Base-by-base conservation (phyloP, 345 rosid genomes). In the Eutrema yunnanense region DNA sequence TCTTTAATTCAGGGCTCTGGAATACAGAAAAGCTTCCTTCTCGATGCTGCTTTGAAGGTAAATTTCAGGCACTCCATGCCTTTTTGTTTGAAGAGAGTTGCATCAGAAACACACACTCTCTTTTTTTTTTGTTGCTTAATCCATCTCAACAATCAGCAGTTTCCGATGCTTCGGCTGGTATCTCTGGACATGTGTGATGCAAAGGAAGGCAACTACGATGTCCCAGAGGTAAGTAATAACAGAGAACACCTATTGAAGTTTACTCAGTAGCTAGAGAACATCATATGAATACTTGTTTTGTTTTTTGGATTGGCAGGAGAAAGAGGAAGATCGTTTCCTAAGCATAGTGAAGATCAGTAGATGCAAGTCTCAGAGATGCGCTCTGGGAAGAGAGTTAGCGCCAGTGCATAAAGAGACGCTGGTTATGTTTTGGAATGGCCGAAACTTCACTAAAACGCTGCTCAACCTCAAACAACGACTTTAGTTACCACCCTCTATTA, bases 101-200 rank as follows among this genome's bases (percentile, higher is more conserved):
- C 27, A 55, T 12, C 14, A 55, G 58, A 53, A 22, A 22, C 26
- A 22, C 26, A 22, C 26, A 22, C 26, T 22, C 2, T 22, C 0
- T 22, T 22, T 48, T 8, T 8, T 26, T 48, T 43, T 30, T 4
- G 5, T 42, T 59, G 34, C 64, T 62, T 58, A 13, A 38, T 26
- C 46, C 13, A 19, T 44, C 14, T 55, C 3, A 62, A 48, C 14
- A 69, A 30, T 37, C 10, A 13, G 32, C 84, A 92, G 96, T 49
- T 92, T 80, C 90, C 88, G 7, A 75, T 85, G 89, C 94, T 92
- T 26, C 87, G 94, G 26, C 80, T 72, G 41, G 32, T 89, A 62
- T 84, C 92, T 16, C 54, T 86, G 42, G 97, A 92, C 71, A 32
- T 77, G 51, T 92, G 97, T 69, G 97, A 92, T 80, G 88, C 89